Conservation (phyloP, 2,329 filamentous ascomycete genomes). For the Neofusicoccum laricinum region DNA sequence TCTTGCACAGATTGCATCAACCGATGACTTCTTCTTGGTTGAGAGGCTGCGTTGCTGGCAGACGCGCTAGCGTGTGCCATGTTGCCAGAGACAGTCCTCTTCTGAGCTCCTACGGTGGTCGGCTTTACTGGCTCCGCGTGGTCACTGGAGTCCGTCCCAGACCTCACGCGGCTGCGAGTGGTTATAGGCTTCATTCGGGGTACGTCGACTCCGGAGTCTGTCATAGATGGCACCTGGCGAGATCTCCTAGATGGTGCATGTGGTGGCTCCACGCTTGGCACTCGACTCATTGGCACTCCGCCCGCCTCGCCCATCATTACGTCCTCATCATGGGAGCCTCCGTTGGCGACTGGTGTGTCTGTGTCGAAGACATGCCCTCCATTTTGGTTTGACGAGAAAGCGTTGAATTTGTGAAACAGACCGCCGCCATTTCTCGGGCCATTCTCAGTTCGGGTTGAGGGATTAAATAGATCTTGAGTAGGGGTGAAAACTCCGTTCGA, state of each 20-base stretch:
- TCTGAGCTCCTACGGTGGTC: conserved; percentile 56
- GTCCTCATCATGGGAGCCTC: conserved; percentile 42
- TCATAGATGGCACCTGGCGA: conserved; percentile 32
- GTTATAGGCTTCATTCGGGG: conserved; percentile 39
- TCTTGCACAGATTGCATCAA: conserved; percentile 51
- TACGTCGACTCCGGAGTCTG: conserved; percentile 29
- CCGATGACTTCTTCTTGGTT: conserved; percentile 44
- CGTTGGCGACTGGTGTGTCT: conserved; percentile 49
- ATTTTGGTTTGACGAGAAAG: conserved; percentile 26
- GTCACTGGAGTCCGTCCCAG: conserved; percentile 39
- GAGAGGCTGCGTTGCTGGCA: conserved; percentile 41
- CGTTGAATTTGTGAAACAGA: conserved; percentile 42
- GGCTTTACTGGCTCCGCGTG: conserved; percentile 37
- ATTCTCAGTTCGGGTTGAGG: conserved; percentile 29
- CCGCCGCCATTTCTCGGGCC: conserved; percentile 34
- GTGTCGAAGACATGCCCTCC: conserved; percentile 26
- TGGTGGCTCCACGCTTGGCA: conserved; percentile 42
- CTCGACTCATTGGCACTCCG: conserved; percentile 29
- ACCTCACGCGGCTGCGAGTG: conserved; percentile 37
- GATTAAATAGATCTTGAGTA: conserved; percentile 45
- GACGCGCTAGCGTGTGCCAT: conserved; percentile 37
- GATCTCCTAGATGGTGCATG: conserved; percentile 46
- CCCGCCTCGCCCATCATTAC: conserved; percentile 39
- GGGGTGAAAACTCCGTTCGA: conserved; percentile 26
- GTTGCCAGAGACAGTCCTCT: conserved; percentile 90